Conservation (phyloP, 441 rosid genomes). For the Euphorbia celastroides region DNA sequence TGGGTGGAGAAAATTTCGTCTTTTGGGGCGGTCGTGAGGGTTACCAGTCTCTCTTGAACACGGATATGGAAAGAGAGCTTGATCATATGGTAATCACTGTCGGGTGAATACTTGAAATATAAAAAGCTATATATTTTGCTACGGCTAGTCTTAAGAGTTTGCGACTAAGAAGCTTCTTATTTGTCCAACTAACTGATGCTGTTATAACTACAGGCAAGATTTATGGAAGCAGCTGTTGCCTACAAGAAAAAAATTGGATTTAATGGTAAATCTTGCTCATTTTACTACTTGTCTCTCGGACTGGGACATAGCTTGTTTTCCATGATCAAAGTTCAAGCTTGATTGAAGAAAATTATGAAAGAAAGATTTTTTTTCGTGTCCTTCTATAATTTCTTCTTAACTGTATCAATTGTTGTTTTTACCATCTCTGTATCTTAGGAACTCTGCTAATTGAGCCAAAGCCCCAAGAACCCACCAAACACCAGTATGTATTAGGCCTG, state of each 20-base stretch:
- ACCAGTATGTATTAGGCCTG: conserved; percentile 51
- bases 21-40: conserved; percentile 99
- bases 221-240: conserved; percentile 79
- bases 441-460: conserved; percentile 90
- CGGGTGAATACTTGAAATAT: not conserved
- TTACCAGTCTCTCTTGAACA: conserved; percentile 86
- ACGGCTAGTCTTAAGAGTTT: not conserved
- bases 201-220: conserved; percentile 49
- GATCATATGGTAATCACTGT: conserved; percentile 60
- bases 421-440: conserved; percentile 37
- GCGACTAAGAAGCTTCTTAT: not conserved
- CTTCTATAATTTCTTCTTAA: not conserved
- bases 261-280: conserved; percentile 44
- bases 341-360: no score
- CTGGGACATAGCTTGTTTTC: conserved; percentile 5
- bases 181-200: conserved; percentile 2
- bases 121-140: not conserved
- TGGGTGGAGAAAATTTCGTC: conserved; percentile 95
- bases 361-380: not conserved
- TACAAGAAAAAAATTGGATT: conserved; percentile 98
- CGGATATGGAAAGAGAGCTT: conserved; percentile 96
- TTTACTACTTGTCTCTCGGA: not conserved
- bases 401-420: not conserved
- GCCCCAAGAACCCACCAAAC: conserved; percentile 99
- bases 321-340: not conserved